Evolutionary conservation across 1,284 basidiomycete species (phyloP), one percentile per base, ranked within the genome.

Genomic region (Meripilus lineatus): DNA sequence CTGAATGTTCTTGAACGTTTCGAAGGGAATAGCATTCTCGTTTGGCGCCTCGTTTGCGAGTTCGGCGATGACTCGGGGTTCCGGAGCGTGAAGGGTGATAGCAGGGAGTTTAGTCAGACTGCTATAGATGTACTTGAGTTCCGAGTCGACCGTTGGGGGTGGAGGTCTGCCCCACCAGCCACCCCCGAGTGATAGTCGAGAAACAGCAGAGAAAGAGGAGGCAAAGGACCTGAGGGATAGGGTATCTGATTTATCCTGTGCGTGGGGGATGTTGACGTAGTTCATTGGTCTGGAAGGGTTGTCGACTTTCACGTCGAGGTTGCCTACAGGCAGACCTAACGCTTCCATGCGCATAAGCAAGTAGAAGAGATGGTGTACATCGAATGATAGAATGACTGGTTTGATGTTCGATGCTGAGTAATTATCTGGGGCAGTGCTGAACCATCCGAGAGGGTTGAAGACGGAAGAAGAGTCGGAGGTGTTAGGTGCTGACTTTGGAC

Each of bases 81-180:
- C 77, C 3, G 79, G 80, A 3, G 77, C 74, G 45, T 68, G 70
- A 48, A 84, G 68, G n/a, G 69, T 68, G 30, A 95, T 70, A 2
- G 89, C 82, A 14, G 91, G 90, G 0, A 94, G 70, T 65, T 89
- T 91, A 24, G 89, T 94, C 67, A 93, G 89, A 58, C 82, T 77
- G 58, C 89, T 89, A 67, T 83, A 94, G 53, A 94, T 74, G 66
- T 84, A 92, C 60, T 83, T 90, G 64, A 93, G 77, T 55, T 92
- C 84, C 3, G 73, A 61, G 49, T 92, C 86, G 44, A 87, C 65
- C 43, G 61, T 74, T 7, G 72, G 75, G 23, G 75, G 76, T 44
- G 79, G 71, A 2, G 75, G 57, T 40, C 74, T 69, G 26, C 74
- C 66, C 83, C 84, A 90, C 84, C 84, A 89, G 39, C 75, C 71